phyloP scores from a whole-genome alignment of 2,329 filamentous ascomycete genomes.

The Alternaria solani region DNA sequence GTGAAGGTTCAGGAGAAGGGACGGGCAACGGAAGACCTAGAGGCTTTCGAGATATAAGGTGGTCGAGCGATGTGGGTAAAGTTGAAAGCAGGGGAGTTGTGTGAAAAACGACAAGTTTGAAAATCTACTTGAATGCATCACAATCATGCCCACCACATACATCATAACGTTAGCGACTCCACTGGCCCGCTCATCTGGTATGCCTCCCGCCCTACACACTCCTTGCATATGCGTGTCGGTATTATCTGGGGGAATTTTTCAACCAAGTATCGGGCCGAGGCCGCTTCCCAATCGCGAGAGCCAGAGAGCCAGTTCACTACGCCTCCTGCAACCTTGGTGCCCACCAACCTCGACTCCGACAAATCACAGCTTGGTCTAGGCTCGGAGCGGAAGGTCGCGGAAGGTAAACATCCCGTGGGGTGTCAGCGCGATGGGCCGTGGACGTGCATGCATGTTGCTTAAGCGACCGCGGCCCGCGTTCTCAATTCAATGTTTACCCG shows the following conservation, averaged over 20 bases:
- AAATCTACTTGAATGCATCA: background rate
- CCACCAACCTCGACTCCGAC: background rate
- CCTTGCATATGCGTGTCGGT: no score
- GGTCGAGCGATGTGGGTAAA: background rate
- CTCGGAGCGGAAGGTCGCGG: background rate
- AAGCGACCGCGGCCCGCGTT: constrained; percentile 2
- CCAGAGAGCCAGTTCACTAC: background rate
- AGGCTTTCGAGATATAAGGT: background rate
- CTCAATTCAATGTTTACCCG: background rate
- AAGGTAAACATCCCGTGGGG: background rate
- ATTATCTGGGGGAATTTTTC: no score
- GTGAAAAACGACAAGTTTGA: background rate
- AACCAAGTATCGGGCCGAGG: background rate
- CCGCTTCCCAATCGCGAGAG: background rate
- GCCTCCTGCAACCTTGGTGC: background rate
- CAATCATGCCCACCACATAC: background rate
- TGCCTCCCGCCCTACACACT: no score
- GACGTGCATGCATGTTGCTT: background rate
- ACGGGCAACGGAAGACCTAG: background rate
- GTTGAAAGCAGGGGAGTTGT: background rate
- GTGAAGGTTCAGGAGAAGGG: background rate
- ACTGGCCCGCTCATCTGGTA: no score
- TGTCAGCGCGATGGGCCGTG: constrained; percentile 7
- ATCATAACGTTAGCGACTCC: no score
- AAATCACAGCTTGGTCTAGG: background rate